A percentile compares a stretch with the other conserved stretches of the same genome.
These are phyloP conservation scores for Tremella yokohamensis DNA, from an alignment of 768 basidiomycete genomes.

Conservation along the genomic window DNA sequence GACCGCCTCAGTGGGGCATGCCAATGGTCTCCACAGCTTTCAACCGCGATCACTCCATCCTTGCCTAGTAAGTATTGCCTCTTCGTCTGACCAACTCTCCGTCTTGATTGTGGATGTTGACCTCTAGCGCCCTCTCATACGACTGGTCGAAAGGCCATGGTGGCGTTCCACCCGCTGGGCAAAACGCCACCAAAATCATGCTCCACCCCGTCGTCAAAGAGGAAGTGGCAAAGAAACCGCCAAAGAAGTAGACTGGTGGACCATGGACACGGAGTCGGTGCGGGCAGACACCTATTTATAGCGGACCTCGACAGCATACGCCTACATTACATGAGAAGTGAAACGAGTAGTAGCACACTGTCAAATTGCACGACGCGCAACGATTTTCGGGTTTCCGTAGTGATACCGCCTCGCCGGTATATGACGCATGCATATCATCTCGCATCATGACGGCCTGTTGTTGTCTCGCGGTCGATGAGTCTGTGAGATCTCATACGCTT, in stretches of 20 bases:
- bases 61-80: constrained; percentile 64
- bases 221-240: constrained; percentile 51
- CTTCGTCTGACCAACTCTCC: not conserved
- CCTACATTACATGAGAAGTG: not conserved
- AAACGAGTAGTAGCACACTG: not conserved
- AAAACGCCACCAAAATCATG: constrained; percentile 53
- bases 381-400: too few relatives aligned
- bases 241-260: constrained; percentile 26
- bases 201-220: constrained; percentile 54
- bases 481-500: too few relatives aligned
- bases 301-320: not conserved
- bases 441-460: too few relatives aligned
- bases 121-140: constrained; percentile 66
- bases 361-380: too few relatives aligned
- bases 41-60: constrained; percentile 81
- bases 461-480: too few relatives aligned
- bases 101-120: not conserved
- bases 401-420: too few relatives aligned
- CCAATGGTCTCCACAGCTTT: constrained; percentile 78
- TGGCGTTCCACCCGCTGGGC: constrained; percentile 64
- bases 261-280: constrained; percentile 10
- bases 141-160: constrained; percentile 92
- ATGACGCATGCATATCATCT: too few relatives aligned
- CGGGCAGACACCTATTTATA: not conserved
- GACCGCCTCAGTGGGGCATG: constrained; percentile 41